A percentile compares a stretch with the other conserved stretches of the same genome.
phyloP scores from a whole-genome alignment of 2,329 filamentous ascomycete species.

The Arachnomyces sp. region DNA sequence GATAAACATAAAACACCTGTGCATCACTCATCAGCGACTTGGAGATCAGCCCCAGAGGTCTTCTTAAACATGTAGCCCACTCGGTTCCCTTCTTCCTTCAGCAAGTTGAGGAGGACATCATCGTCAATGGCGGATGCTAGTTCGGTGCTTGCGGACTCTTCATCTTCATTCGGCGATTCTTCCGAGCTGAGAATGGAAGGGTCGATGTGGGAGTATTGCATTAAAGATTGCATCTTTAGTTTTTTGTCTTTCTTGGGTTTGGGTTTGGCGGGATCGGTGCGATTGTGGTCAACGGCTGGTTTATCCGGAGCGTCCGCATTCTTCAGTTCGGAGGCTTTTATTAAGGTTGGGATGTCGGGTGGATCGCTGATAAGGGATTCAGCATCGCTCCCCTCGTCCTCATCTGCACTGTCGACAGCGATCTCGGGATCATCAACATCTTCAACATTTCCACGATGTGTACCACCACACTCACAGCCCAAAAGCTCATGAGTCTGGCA shows the following conservation, averaged over 20 bases:
- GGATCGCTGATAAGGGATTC: conserved; percentile 14
- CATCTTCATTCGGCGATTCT: conserved; percentile 20
- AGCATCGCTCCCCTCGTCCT: conserved; percentile 1
- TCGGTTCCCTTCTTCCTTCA: conserved; percentile 32
- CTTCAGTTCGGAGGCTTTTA: conserved; percentile 34
- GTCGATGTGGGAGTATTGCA: conserved; percentile 37
- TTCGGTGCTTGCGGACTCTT: conserved; percentile 13
- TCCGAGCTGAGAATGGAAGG: conserved; percentile 21
- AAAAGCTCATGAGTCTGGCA: conserved; percentile 63
- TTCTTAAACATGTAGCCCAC: conserved; percentile 35
- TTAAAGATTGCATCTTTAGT: conserved; percentile 36
- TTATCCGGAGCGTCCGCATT: conserved; percentile 25
- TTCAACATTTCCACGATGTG: conserved; percentile 27
- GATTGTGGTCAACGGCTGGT: conserved; percentile 4
- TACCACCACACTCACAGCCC: conserved; percentile 53
- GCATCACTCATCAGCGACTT: background rate
- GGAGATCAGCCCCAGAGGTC: conserved; percentile 11
- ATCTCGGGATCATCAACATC: background rate
- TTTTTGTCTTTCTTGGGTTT: conserved; percentile 19
- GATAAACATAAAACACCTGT: too few relatives aligned
- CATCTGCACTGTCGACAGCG: conserved; percentile 10
- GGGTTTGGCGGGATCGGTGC: conserved; percentile 4
- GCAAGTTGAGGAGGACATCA: conserved; percentile 22
- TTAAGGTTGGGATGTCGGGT: conserved; percentile 23
- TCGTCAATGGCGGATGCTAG: conserved; percentile 14